A percentile compares a stretch with the other conserved stretches of the same genome.
Evolutionary conservation across 2,329 filamentous ascomycete species (phyloP).

Genomic region (Endoconidiophora polonica): DNA sequence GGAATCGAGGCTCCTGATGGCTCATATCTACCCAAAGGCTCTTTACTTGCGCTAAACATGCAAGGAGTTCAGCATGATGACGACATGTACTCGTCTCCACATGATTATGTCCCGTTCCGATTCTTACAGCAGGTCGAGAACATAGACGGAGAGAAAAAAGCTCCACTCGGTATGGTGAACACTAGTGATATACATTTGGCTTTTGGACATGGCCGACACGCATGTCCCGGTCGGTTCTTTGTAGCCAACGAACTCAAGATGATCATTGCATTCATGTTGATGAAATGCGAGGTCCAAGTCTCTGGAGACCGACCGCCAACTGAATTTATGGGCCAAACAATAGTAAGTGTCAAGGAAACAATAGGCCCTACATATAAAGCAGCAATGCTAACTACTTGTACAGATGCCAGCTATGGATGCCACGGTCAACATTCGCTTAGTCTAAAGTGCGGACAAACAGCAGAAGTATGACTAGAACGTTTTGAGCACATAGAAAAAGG

Average conservation of each 20-base stretch:
- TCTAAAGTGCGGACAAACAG: no score
- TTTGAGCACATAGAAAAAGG: no score
- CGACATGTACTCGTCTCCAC: constrained; percentile 25
- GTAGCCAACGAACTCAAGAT: constrained; percentile 40
- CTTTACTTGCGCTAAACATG: constrained; percentile 27
- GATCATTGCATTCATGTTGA: constrained; percentile 30
- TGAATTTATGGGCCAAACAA: constrained; percentile 28
- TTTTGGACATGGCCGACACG: constrained; percentile 42
- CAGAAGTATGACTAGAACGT: no score
- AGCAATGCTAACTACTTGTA: no score
- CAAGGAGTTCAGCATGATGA: constrained; percentile 30
- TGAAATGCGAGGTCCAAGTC: constrained; percentile 35
- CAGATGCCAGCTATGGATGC: no score
- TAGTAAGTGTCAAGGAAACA: constrained; percentile 16
- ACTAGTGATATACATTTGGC: constrained; percentile 33
- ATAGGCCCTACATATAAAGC: background rate
- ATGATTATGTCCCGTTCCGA: constrained; percentile 31
- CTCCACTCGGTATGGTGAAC: constrained; percentile 31
- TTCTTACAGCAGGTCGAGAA: constrained; percentile 17
- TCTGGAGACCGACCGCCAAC: constrained; percentile 24
- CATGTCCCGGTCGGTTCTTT: constrained; percentile 39
- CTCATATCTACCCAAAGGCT: constrained; percentile 28
- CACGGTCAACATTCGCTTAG: no score
- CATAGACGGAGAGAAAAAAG: constrained; percentile 23
- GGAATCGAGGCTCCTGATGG: constrained; percentile 25